Conservation (phyloP, 2,329 filamentous ascomycete species). For the Trichophaea hybrida region DNA sequence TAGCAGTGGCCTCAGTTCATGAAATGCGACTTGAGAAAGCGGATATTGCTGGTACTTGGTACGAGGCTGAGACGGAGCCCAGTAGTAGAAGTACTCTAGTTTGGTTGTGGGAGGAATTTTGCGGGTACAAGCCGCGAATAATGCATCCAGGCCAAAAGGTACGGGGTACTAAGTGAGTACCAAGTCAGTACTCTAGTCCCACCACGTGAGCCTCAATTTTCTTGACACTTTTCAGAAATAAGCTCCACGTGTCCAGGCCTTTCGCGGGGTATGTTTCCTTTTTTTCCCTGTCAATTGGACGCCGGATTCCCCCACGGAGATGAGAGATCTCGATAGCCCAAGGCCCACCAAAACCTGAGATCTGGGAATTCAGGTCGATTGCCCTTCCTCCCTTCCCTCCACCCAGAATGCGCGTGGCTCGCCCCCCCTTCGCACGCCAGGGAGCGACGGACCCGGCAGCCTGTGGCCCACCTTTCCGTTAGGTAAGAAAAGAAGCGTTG, state of each 20-base stretch:
- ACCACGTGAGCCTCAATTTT: neutral
- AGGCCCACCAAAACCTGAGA: too few relatives aligned
- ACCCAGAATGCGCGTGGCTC: too few relatives aligned
- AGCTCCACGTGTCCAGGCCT: neutral
- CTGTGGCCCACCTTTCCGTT: too few relatives aligned
- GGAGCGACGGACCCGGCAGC: too few relatives aligned
- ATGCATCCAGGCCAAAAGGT: neutral
- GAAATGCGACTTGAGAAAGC: neutral
- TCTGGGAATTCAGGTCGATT: too few relatives aligned
- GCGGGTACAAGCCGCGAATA: neutral
- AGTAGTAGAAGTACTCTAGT: too few relatives aligned
- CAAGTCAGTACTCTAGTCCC: neutral
- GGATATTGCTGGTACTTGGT: neutral
- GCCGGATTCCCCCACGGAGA: neutral
- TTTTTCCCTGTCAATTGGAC: neutral
- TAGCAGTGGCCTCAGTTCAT: neutral
- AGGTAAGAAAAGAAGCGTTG: neutral
- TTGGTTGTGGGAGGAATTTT: neutral
- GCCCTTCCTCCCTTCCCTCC: too few relatives aligned
- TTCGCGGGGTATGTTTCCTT: neutral
- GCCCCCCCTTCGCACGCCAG: too few relatives aligned
- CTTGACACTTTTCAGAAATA: neutral
- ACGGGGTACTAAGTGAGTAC: neutral
- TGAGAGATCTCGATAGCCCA: neutral
- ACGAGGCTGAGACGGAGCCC: too few relatives aligned